Evolutionary conservation across 2,329 filamentous ascomycete species (phyloP), one percentile per base, ranked within the genome.

Genomic region (Aspergillus amoenus): DNA sequence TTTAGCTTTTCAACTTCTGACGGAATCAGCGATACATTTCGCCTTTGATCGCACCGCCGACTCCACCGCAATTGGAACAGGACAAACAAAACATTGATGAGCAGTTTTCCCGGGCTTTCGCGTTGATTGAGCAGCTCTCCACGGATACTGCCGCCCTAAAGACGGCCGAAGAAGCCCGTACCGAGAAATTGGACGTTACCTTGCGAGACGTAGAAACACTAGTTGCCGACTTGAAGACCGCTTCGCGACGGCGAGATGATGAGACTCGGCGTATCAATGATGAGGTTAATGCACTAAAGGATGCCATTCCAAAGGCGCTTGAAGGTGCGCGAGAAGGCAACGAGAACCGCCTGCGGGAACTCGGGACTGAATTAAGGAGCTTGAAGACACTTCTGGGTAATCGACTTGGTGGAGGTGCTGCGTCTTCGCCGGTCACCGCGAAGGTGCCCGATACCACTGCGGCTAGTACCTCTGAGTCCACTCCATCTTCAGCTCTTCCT

Each of bases 81-180:
- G 94, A 99, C 74, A 99, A 99, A 76, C 86, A 91, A 61, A 85
- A 86, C 40, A 93, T 99, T 57, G 93, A 97, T 72, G 92, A 93
- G 62, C 89, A 93, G 58, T 99, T 99, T 74, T 90, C 94, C 66
- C 90, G 90, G 68, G 91, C 93, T 2, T 99, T 99, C 72, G 82
- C 88, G 17, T 83, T 97, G 13, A 87, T 99, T 11, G 94, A 99
- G 59, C 94, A 97, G 71, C 84, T 99, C 1, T 86, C 90, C 39
- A 90, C 91, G 66, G 95, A 99, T 73, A 99, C 94, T 0, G 87
- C 92, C 52, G 84, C 87, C 8, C 84, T 99, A 59, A 99, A 99
- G 77, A 82, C 85, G 4, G 88, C 93, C 0, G 94, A 99, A 79
- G 83, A 92, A 71, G 83, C 89, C 58, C 85, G 94, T 59, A 96